phyloP scores from a whole-genome alignment of 352 stramenopile genomes.

The Aphanomyces invadans region DNA sequence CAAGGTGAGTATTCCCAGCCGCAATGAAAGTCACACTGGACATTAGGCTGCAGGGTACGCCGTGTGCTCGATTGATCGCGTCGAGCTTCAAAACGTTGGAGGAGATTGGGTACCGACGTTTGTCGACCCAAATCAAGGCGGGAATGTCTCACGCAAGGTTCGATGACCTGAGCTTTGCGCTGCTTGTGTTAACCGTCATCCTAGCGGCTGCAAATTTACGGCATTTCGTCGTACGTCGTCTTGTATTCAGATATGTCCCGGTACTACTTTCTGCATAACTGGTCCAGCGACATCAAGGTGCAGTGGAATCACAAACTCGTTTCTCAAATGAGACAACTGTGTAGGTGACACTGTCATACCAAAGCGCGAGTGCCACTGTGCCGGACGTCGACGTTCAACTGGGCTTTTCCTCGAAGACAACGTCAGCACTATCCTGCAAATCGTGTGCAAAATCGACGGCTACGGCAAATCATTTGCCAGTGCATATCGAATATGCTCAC shows the following conservation, averaged over 20 bases:
- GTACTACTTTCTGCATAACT: slow-evolving; percentile 83
- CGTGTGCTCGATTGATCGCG: slow-evolving; percentile 10
- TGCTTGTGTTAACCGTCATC: background rate
- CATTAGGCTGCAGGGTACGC: slow-evolving; percentile 12
- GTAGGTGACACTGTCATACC: slow-evolving; percentile 55
- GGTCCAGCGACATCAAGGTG: slow-evolving; percentile 72
- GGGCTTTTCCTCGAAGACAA: background rate
- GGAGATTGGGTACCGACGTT: slow-evolving; percentile 38
- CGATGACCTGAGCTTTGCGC: background rate
- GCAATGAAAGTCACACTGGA: background rate
- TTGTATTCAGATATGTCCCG: slow-evolving; percentile 17
- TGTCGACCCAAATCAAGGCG: slow-evolving; percentile 33
- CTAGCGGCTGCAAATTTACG: slow-evolving; percentile 55
- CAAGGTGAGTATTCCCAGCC: slow-evolving; percentile 36
- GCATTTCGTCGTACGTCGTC: slow-evolving; percentile 59
- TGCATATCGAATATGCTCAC: slow-evolving; percentile 70
- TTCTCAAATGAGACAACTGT: background rate
- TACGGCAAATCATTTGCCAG: too few relatives aligned
- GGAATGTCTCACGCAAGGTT: slow-evolving; percentile 78
- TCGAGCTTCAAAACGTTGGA: slow-evolving; percentile 35
- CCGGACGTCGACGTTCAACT: slow-evolving; percentile 75
- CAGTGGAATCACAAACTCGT: background rate
- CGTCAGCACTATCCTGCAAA: slow-evolving; percentile 18
- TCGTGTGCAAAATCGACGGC: slow-evolving; percentile 23
- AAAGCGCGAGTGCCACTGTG: slow-evolving; percentile 67